Base-by-base conservation (phyloP, 192 early-diverging fungal species). In the Entomortierella beljakovae region DNA sequence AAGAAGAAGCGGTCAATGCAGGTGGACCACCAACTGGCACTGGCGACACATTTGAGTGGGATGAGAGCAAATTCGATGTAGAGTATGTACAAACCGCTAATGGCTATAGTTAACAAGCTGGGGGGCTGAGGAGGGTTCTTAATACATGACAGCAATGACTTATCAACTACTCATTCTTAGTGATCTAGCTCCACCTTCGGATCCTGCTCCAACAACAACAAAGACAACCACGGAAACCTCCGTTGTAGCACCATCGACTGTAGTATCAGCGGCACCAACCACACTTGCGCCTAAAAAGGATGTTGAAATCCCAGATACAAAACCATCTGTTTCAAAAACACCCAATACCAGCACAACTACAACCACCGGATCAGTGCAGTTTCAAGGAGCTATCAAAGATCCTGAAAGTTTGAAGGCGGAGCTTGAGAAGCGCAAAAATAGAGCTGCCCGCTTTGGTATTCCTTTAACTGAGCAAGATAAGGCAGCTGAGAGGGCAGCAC, bases 401-500 rank as follows among this genome's bases (percentile, higher is more conserved):
- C 25, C 63, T 22, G 52, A 63, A 37, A 42, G 49, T n/a, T 38
- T 83, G 42, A 72, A 61, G 61, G 64, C 73, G 11, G 84, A 87
- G 51, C 64, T 70, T 33, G 82, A 88, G 63, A 70, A 76, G 66
- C 76, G 86, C 51, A 86, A 81, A 51, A 70, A 67, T 58, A 71
- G 82, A 68, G 82, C 76, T 22, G 77, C 79, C 3, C 71, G 86
- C 29, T 88, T 88, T 68, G 86, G 86, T 28, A 71, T 81, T 29
- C 68, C 79, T 57, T 46, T 87, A 25, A 79, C 70, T 20, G 87
- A 90, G 34, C 58, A 82, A 13, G 83, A 82, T 38, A 87, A 85
- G 60, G 83, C 84, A 20, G 35, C 80, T 9, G 80, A 87, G 29
- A 71, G 88, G 32, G 89, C 89, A 20, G 83, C 82, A 3, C 80